phyloP scores from a whole-genome alignment of 2,329 filamentous ascomycete genomes.

The Malbranchea cinnamomea region DNA sequence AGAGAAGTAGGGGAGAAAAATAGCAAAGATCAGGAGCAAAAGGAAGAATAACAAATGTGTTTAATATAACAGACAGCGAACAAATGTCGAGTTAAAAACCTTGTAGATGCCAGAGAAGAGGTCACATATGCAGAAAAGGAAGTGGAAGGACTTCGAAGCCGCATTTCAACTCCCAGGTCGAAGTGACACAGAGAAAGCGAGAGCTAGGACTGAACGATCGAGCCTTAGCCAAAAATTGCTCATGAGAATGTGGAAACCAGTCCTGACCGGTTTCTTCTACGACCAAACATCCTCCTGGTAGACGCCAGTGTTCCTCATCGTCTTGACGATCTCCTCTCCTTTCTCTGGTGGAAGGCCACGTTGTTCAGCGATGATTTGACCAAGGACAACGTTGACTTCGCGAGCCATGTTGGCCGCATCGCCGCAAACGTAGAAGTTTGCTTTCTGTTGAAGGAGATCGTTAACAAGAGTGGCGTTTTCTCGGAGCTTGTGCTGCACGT shows the following conservation, averaged over 20 bases:
- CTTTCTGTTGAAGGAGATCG: conserved; percentile 66
- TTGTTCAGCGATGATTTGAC: conserved; percentile 72
- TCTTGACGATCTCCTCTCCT: conserved; percentile 92
- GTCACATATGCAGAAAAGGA: too few relatives aligned
- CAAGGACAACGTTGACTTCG: conserved; percentile 77
- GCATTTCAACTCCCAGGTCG: too few relatives aligned
- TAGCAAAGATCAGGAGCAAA: too few relatives aligned
- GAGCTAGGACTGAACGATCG: not conserved
- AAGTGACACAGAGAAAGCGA: too few relatives aligned
- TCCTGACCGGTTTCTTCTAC: conserved; percentile 25
- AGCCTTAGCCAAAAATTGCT: not conserved
- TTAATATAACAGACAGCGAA: too few relatives aligned
- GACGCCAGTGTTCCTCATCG: conserved; percentile 84
- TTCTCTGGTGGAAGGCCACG: conserved; percentile 70
- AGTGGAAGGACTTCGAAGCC: not conserved
- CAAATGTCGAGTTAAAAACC: too few relatives aligned
- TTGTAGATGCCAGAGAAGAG: too few relatives aligned
- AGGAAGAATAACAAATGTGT: too few relatives aligned
- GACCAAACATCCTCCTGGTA: conserved; percentile 79
- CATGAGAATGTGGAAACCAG: not conserved
- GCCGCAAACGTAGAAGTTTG: conserved; percentile 95
- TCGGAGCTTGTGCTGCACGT: conserved; percentile 85
- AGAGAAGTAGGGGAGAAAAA: too few relatives aligned
- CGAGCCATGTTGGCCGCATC: conserved; percentile 95
- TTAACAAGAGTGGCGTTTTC: conserved; percentile 75